Base-by-base conservation (phyloP, 208 protist genomes). In the Blastocrithidia nonstop region DNA sequence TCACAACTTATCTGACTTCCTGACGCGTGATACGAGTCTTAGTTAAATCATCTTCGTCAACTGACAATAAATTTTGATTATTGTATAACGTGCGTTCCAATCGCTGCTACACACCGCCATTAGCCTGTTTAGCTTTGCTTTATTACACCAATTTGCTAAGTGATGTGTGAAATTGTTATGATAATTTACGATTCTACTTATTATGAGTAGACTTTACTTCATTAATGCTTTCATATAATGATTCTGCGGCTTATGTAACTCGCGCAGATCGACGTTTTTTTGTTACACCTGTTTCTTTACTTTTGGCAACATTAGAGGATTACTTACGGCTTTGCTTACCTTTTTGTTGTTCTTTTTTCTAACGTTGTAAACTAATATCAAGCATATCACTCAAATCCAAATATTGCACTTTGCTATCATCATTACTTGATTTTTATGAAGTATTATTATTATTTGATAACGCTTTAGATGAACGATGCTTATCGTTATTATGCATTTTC, bases 331-430 rank as follows among this genome's bases (percentile, higher is more conserved):
- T 21, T 73, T 71, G 2, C 61, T 36, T 20, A 44, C 40, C 46
- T 75, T 71, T 33, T 57, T 73, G 20, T 67, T 65, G 42, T 70
- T 73, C 28, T 81, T 76, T 29, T 68, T 58, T 33, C 16, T 31
- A 2, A 49, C 44, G 23, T 35, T 50, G n/a, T n/a, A n/a, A 20
- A 24, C 46, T 79, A 28, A 52, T 45, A 45, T 84, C 74, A n/a
- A 92, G 62, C 77, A 88, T 86, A 41, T 88, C 83, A 28, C 61
- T 81, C 21, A 92, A 61, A 47, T 92, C 83, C 23, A 88, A 71
- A 49, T 79, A 80, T 6, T 86, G n/a, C n/a, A n/a, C n/a, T n/a
- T n/a, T 73, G 40, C 74, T 72, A 45, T 76, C 65, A 40, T 69
- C 69, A 53, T 59, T 76, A 32, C 33, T 60, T 32, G n/a, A n/a